phyloP scores from a whole-genome alignment of 2,329 filamentous ascomycete genomes.

The Penicillium sp. region DNA sequence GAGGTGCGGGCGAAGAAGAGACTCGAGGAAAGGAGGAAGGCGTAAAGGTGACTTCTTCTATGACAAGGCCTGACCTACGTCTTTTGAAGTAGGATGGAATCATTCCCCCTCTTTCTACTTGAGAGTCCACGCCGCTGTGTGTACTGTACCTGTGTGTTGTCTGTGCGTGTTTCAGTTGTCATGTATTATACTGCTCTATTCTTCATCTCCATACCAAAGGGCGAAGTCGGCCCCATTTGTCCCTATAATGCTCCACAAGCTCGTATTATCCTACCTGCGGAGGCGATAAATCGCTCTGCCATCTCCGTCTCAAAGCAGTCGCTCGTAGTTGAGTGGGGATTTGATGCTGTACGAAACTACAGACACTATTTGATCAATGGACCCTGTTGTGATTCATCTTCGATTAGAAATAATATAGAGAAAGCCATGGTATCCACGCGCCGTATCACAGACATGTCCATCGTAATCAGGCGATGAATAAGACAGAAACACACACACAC shows the following conservation, averaged over 20 bases:
- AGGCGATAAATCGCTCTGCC: no score
- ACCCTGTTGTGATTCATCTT: not conserved
- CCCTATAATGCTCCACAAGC: no score
- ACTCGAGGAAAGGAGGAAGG: constrained; percentile 69
- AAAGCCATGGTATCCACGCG: constrained; percentile 12
- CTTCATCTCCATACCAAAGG: constrained; percentile 4
- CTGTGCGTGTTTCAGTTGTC: constrained; percentile 10
- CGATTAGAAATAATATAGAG: constrained; percentile 13
- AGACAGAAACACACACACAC: not conserved
- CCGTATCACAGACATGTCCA: constrained; percentile 1
- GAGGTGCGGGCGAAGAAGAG: constrained; percentile 83
- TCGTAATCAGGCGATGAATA: not conserved
- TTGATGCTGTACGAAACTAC: no score
- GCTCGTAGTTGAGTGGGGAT: no score
- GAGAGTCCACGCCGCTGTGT: no score
- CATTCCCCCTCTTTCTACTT: constrained; percentile 11
- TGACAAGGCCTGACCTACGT: no score
- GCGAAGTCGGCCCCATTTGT: not conserved
- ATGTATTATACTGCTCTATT: constrained; percentile 18
- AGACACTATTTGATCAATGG: no score
- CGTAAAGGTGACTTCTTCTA: constrained; percentile 8
- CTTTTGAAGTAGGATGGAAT: not conserved
- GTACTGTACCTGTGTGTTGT: constrained; percentile 7
- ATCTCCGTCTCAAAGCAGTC: no score
- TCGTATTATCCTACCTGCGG: no score